Evolutionary conservation across 305 asterid genomes (phyloP), one percentile per base, ranked within the genome.

Genomic region (Plantago rigida): DNA sequence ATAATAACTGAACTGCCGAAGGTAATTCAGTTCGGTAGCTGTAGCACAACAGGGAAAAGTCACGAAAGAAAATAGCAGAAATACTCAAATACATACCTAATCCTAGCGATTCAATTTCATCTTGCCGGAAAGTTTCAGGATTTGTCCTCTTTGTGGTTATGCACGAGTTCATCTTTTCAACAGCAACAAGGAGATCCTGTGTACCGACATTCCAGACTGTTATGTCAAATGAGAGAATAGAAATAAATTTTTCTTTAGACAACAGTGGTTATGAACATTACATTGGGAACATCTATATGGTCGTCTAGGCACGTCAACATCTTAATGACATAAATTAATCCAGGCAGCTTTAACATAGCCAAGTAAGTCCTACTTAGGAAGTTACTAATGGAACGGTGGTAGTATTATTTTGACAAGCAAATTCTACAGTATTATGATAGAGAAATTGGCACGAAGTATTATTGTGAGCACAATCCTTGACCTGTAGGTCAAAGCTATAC

Each of bases 181-280:
- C 87, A 13, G 92, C 94, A 58, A 50, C 71, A 60, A 64, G 19
- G 62, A 87, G 85, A 60, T 87, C 95, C 97, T 90, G 87, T 67
- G 17, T 13, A 34, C 55, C 49, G 60, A 54, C 52, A 50, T 26
- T 45, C 64, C 31, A 63, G 31, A 63, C 41, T 28, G 15, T 64
- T 50, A 24, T 26, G 6, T 26, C 4, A 13, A 57, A 8, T 41
- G 11, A 57, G 49, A 56, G 46, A 46, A 29, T 22, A 3, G 4
- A 52, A 2, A 19, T 24, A 10, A 51, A 22, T 5, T 51, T 51
- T 51, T 24, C 39, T 13, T 24, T 51, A 24, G n/a, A 34, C 14
- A 11, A 22, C 31, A 24, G 1, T n/a, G 39, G 2, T 2, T 13
- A 31, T 15, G 29, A 6, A 19, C 29, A 26, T 22, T 36, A 11